phyloP scores from a whole-genome alignment of 2,329 filamentous ascomycete species.

The Aureobasidium mangrovei region DNA sequence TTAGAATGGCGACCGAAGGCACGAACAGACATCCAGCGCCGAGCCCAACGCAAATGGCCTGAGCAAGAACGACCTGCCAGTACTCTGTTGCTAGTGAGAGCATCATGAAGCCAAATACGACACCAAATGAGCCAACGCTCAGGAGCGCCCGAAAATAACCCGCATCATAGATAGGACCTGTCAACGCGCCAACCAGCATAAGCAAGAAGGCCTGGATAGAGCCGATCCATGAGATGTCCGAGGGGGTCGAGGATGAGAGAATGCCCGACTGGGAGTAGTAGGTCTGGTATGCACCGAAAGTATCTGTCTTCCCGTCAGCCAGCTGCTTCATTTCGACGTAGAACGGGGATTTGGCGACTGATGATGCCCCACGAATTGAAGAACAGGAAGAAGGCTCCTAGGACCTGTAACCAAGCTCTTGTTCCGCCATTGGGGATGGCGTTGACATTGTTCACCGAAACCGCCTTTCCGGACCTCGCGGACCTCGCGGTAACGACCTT shows the following conservation, averaged over 20 bases:
- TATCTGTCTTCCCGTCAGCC: conserved; percentile 32
- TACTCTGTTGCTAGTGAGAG: conserved; percentile 38
- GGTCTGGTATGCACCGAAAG: conserved; percentile 41
- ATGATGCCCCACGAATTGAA: conserved; percentile 36
- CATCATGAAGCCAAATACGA: conserved; percentile 46
- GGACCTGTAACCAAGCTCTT: conserved; percentile 39
- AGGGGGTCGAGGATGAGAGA: conserved; percentile 32
- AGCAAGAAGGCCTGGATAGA: conserved; percentile 41
- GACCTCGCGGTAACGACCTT: conserved; percentile 14
- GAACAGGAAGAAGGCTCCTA: conserved; percentile 38
- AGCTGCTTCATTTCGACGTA: not conserved
- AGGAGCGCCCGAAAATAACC: conserved; percentile 40
- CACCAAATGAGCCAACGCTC: conserved; percentile 34
- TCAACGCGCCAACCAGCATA: conserved; percentile 36
- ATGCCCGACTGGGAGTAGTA: conserved; percentile 37
- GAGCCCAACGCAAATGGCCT: conserved; percentile 41
- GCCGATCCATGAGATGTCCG: conserved; percentile 43
- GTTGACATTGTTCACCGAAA: conserved; percentile 34
- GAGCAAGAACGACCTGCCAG: conserved; percentile 43
- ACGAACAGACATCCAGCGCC: conserved; percentile 38
- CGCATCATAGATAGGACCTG: conserved; percentile 42
- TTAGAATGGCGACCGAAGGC: conserved; percentile 38
- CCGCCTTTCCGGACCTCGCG: conserved; percentile 19
- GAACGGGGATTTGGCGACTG: not conserved
- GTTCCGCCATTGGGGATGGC: conserved; percentile 39